Evolutionary conservation across 2,329 filamentous ascomycete species (phyloP).

Genomic region (Cercospora brassicicola): DNA sequence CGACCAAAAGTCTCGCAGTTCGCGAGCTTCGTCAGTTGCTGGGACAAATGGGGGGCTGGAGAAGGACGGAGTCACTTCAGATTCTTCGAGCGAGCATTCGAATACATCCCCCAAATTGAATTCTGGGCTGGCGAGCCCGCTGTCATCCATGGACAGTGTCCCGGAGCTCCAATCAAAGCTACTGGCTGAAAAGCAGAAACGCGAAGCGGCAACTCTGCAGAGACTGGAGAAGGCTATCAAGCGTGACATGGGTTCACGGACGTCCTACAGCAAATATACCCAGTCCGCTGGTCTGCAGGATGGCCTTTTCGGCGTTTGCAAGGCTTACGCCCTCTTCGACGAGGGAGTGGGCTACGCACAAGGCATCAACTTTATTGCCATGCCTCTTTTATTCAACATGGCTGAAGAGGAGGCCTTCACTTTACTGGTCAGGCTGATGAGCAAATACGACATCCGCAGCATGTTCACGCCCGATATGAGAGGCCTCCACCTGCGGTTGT

Average conservation of each 20-base stretch:
- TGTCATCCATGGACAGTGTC: constrained; percentile 32
- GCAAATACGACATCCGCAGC: constrained; percentile 88
- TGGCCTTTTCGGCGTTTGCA: constrained; percentile 91
- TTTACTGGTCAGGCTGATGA: constrained; percentile 90
- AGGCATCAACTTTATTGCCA: constrained; percentile 97
- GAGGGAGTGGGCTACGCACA: constrained; percentile 94
- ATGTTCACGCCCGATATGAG: constrained; percentile 96
- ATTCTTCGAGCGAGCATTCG: constrained; percentile 81
- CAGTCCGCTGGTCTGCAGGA: constrained; percentile 89
- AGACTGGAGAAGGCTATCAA: constrained; percentile 91
- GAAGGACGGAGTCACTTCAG: constrained; percentile 69
- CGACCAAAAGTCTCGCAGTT: constrained; percentile 47
- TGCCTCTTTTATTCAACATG: constrained; percentile 98
- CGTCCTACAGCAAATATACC: constrained; percentile 95
- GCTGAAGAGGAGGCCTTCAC: constrained; percentile 96
- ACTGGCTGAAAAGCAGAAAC: constrained; percentile 71
- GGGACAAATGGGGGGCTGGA: constrained; percentile 56
- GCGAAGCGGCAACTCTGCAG: constrained; percentile 68
- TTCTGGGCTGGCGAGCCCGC: constrained; percentile 44
- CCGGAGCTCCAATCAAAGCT: constrained; percentile 65
- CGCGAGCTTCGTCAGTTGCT: constrained; percentile 36
- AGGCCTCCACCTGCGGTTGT: constrained; percentile 86
- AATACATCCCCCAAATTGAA: constrained; percentile 65
- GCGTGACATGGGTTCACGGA: constrained; percentile 85
- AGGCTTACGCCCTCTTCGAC: constrained; percentile 94